Percentiles rank a stretch among this genome's conserved stretches.
Conservation (phyloP, 768 basidiomycete genomes). For the Mycena haematopus region DNA sequence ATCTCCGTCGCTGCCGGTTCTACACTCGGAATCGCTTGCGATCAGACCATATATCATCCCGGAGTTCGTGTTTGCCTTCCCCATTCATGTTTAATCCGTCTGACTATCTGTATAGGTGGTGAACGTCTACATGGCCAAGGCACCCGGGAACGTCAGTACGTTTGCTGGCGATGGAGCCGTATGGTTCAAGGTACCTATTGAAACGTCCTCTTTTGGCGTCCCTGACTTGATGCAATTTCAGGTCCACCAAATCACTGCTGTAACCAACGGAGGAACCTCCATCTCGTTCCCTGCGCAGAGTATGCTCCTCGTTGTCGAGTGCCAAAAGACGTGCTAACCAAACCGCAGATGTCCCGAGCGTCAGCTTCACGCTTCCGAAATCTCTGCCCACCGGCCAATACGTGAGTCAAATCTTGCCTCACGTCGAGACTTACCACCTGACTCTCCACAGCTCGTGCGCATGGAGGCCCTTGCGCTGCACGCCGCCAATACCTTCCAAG, state of each 20-base stretch:
- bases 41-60: constrained; percentile 55
- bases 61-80: constrained; percentile 42
- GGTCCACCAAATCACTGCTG: constrained; percentile 51
- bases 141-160: constrained; percentile 46
- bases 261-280: constrained; percentile 51
- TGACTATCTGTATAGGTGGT: constrained; percentile 33
- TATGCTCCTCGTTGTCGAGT: constrained; percentile 15
- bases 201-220: constrained; percentile 12
- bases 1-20: constrained; percentile 52
- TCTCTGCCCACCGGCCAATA: constrained; percentile 48
- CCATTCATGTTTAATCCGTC: not conserved
- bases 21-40: constrained; percentile 48
- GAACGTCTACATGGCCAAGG: constrained; percentile 54
- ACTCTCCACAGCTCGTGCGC: constrained; percentile 40
- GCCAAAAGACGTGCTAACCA: not conserved
- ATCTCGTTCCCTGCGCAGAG: constrained; percentile 56
- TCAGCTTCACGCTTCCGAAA: constrained; percentile 47
- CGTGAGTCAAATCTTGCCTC: constrained; percentile 5
- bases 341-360: constrained; percentile 33
- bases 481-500: constrained; percentile 44
- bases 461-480: constrained; percentile 54
- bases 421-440: not conserved
- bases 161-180: constrained; percentile 53
- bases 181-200: constrained; percentile 49
- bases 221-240: constrained; percentile 23